Evolutionary conservation across 2,329 filamentous ascomycete genomes (phyloP).

Genomic region (Myriosclerotinia duriaeana): DNA sequence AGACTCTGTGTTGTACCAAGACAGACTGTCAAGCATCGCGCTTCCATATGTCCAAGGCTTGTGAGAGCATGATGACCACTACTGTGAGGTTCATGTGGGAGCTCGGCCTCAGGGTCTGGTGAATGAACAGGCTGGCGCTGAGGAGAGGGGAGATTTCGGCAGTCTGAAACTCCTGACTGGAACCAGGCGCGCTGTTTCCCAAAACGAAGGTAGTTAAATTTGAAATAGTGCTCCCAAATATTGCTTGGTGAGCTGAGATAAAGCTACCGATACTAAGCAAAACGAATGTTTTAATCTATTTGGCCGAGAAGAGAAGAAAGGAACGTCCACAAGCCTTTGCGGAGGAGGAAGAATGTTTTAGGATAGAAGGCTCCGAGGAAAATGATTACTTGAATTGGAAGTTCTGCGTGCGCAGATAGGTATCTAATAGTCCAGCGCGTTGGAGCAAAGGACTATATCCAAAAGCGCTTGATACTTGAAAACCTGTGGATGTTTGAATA

Average conservation of each 20-base stretch:
- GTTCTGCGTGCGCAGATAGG: too few species aligned
- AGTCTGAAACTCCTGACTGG: background rate
- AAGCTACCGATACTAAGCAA: too few species aligned
- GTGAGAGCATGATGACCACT: background rate
- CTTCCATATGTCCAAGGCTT: background rate
- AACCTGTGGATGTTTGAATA: too few species aligned
- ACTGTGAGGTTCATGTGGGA: background rate
- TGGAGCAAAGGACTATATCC: too few species aligned
- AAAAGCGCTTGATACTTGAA: too few species aligned
- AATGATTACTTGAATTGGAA: too few species aligned
- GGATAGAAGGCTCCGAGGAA: too few species aligned
- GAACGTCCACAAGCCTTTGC: background rate
- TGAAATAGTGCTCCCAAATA: too few species aligned
- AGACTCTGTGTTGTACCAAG: background rate
- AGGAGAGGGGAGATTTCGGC: background rate
- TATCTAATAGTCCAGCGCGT: too few species aligned
- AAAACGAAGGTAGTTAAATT: too few species aligned
- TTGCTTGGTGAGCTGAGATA: too few species aligned
- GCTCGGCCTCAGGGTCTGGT: background rate
- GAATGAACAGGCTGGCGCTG: background rate
- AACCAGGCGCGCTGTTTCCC: background rate
- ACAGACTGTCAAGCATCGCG: background rate
- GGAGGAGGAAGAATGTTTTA: background rate
- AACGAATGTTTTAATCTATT: background rate
- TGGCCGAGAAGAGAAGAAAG: background rate